These are phyloP conservation scores for Flaveria trinervia DNA, from an alignment of 129 eudicot species.

Conservation along the genomic window DNA sequence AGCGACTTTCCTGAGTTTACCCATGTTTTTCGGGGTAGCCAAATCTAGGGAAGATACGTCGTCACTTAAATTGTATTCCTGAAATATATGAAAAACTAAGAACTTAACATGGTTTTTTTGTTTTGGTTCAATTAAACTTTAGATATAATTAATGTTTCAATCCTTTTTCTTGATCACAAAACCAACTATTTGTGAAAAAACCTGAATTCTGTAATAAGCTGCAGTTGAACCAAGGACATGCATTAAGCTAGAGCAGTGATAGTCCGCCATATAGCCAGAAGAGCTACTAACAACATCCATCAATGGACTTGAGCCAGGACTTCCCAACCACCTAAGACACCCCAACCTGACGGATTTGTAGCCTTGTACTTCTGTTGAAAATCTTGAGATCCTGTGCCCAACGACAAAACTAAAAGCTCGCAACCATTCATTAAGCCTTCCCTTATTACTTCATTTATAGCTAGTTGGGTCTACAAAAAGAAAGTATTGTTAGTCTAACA, in stretches of 20 bases:
- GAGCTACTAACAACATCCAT: conserved; percentile 43
- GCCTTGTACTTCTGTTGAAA: conserved; percentile 40
- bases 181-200: background rate
- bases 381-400: conserved; percentile 55
- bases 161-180: no score
- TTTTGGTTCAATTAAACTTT: conserved; percentile 18
- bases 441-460: conserved; percentile 17
- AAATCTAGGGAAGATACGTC: conserved; percentile 39
- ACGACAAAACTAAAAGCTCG: conserved; percentile 43
- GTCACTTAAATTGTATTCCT: conserved; percentile 53
- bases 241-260: conserved; percentile 34
- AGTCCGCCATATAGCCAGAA: conserved; percentile 47
- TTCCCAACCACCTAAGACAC: conserved; percentile 46
- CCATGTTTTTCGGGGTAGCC: conserved; percentile 39
- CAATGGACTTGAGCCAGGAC: conserved; percentile 47
- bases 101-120: background rate
- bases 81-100: background rate
- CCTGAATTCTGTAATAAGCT: conserved; percentile 59
- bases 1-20: conserved; percentile 38
- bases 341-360: conserved; percentile 49
- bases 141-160: background rate
- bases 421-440: conserved; percentile 42
- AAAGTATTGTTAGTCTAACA: background rate
- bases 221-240: conserved; percentile 40
- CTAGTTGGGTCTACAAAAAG: conserved; percentile 43